These are phyloP conservation scores for Xylaria sp. DNA, from an alignment of 2,329 filamentous ascomycete species.

Conservation along the genomic window DNA sequence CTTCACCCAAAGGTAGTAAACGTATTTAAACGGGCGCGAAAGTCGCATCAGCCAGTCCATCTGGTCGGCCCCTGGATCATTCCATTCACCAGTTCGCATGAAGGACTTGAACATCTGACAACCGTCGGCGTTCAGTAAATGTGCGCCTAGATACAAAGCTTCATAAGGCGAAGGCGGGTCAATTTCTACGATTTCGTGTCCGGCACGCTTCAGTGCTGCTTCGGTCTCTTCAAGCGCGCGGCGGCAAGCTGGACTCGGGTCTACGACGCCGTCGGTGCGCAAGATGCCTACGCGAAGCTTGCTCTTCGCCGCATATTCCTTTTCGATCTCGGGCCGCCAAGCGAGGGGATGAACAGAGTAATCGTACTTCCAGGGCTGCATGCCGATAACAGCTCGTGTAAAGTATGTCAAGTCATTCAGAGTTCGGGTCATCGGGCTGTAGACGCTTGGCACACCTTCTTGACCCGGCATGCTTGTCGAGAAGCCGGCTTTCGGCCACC, in stretches of 20 bases:
- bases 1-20: constrained; percentile 92
- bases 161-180: constrained; percentile 77
- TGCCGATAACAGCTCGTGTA: constrained; percentile 78
- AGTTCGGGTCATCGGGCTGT: constrained; percentile 91
- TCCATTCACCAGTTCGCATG: constrained; percentile 80
- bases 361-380: constrained; percentile 91
- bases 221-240: constrained; percentile 79
- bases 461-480: constrained; percentile 92
- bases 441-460: constrained; percentile 88
- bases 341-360: constrained; percentile 85
- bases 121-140: constrained; percentile 86
- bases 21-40: constrained; percentile 78
- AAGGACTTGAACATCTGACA: constrained; percentile 82
- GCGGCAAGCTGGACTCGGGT: constrained; percentile 84
- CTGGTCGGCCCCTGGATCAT: constrained; percentile 80
- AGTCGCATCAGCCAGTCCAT: constrained; percentile 80
- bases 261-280: constrained; percentile 82
- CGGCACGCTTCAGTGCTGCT: constrained; percentile 73
- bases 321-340: constrained; percentile 74
- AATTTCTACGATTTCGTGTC: constrained; percentile 77
- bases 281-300: constrained; percentile 79
- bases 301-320: constrained; percentile 69
- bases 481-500: constrained; percentile 88
- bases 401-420: constrained; percentile 87
- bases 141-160: constrained; percentile 79